Percentiles rank a stretch among this genome's conserved stretches.
Conservation (phyloP, 2,329 filamentous ascomycete species). For the Cladosporium sphaerospermum region DNA sequence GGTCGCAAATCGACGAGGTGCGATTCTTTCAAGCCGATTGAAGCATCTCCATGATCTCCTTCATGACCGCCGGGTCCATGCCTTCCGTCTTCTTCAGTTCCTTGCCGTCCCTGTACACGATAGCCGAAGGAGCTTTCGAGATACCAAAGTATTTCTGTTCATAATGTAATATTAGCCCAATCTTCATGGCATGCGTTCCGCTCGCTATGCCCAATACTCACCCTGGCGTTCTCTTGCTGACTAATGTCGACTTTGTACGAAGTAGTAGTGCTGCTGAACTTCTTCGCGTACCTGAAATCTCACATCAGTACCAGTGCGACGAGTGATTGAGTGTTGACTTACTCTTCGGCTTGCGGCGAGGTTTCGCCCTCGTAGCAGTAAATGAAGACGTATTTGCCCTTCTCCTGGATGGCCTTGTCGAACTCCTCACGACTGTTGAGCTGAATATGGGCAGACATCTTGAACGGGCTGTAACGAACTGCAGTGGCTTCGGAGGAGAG, state of each 20-base stretch:
- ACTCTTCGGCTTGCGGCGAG: constrained; percentile 25
- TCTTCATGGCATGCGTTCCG: no score
- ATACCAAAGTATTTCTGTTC: constrained; percentile 21
- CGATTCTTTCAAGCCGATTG: neutral
- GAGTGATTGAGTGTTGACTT: constrained; percentile 10
- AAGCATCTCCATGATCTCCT: constrained; percentile 19
- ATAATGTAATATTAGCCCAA: neutral
- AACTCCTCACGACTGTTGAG: constrained; percentile 28
- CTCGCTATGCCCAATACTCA: constrained; percentile 11
- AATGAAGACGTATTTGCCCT: constrained; percentile 30
- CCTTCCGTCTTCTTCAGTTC: constrained; percentile 26
- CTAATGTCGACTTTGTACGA: constrained; percentile 26
- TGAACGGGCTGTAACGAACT: neutral
- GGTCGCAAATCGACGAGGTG: no score
- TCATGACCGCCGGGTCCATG: constrained; percentile 18
- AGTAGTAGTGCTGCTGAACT: constrained; percentile 23
- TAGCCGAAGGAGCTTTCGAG: constrained; percentile 21
- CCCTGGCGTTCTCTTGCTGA: constrained; percentile 20
- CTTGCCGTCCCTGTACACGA: constrained; percentile 29
- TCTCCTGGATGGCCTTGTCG: constrained; percentile 23
- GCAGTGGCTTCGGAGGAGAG: neutral
- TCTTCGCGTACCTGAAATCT: constrained; percentile 22
- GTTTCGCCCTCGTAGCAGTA: constrained; percentile 25
- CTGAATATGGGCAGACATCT: constrained; percentile 21
- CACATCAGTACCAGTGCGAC: no score